Percentiles rank a stretch among this genome's conserved stretches.
Conservation (phyloP, 176 grass and related monocot genomes). For the Oryza glumipatula region DNA sequence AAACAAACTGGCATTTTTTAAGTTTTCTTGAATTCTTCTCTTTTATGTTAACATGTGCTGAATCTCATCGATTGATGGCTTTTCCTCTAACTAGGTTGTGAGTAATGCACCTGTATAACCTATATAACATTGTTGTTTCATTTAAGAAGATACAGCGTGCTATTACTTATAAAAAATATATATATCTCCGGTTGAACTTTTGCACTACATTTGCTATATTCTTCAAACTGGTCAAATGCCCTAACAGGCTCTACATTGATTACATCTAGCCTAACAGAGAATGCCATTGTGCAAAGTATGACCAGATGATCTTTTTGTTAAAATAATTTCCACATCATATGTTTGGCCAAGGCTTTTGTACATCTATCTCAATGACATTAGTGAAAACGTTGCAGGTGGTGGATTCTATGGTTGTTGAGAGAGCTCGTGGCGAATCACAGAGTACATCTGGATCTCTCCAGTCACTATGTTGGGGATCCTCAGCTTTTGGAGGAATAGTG, state of each 20-base stretch:
- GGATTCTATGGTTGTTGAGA: constrained; percentile 99
- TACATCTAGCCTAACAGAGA: constrained; percentile 1
- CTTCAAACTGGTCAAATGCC: constrained; percentile 21
- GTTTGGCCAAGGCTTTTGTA: constrained; percentile 16
- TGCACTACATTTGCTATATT: constrained; percentile 15
- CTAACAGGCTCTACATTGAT: neutral
- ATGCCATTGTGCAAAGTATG: constrained; percentile 8
- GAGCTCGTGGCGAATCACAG: constrained; percentile 96
- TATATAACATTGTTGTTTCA: neutral
- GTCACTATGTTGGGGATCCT: constrained; percentile 98
- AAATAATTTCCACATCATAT: neutral
- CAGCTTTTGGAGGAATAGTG: constrained; percentile 95
- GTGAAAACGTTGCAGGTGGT: constrained; percentile 72
- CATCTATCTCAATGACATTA: constrained; percentile 37
- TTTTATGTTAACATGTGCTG: neutral
- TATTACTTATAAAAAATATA: constrained; percentile 15
- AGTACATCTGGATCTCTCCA: constrained; percentile 98
- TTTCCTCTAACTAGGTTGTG: constrained; percentile 29
- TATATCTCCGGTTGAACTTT: constrained; percentile 26
- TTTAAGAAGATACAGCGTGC: neutral
- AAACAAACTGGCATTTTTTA: neutral
- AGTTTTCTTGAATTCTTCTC: constrained; percentile 31
- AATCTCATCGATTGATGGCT: constrained; percentile 1
- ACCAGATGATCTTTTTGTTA: constrained; percentile 2
- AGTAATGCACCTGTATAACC: constrained; percentile 15